Base-by-base conservation (phyloP, 2,329 filamentous ascomycete genomes). In the Cladosporium halotolerans region DNA sequence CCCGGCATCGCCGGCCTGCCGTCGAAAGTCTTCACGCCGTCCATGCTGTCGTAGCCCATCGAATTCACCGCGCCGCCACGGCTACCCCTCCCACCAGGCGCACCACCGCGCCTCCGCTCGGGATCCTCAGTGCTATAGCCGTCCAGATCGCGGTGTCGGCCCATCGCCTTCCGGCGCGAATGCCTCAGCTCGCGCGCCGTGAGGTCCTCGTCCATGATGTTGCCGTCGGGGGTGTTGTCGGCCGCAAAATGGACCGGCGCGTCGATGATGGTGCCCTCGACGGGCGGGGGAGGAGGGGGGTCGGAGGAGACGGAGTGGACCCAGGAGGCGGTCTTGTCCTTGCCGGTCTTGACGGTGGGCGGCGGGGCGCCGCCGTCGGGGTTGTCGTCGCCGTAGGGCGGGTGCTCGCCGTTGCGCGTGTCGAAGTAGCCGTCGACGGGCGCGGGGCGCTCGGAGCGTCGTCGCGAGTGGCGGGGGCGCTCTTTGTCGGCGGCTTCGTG, bases 281-380 rank as follows among this genome's bases (percentile, higher is more conserved):
- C 57, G 2, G 74, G 74, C 2, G 73, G 70, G 3, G 74, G 74
- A 4, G 72, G 70, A 3, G 75, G 74, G 16, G 73, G 73, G 32
- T 74, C 72, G 44, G 72, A 69, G 48, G 68, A 72, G 47, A 78
- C 60, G 1, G 67, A 72, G 54, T 76, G 65, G 8, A 78, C 74
- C 75, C 75, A 78, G 0, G 72, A 75, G 1, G 70, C 70, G 4
- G 75, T 77, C 65, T 77, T 77, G 65, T 77, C 73, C 46, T 71
- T 68, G 53, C 63, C 63, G 58, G 59, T 58, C 57, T 63, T 62
- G 4, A 42, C 23, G 40, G 23, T 19, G 16, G 40, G 40, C 40
- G 40, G 14, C 9, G 31, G n/a, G 38, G 47, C 47, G 39, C 36
- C 36, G 46, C 19, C 36, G 59, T 70, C 70, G 10, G 69, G 68